These are phyloP conservation scores for Fusarium incarnatum DNA, from an alignment of 2,329 filamentous ascomycete genomes.

Conservation along the genomic window DNA sequence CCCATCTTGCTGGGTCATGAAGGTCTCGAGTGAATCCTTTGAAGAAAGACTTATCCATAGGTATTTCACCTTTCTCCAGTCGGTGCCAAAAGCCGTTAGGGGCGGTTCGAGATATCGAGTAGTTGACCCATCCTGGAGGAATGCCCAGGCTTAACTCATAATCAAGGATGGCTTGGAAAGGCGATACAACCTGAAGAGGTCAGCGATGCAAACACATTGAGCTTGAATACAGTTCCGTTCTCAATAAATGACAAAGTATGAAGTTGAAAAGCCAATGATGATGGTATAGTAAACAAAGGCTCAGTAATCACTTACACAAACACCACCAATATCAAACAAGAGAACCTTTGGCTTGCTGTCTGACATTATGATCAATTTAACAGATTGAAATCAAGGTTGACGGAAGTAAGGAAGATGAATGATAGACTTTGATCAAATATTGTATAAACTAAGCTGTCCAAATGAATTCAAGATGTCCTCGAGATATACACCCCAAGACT, in stretches of 20 bases:
- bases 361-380: conserved; percentile 19
- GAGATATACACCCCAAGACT: conserved; percentile 18
- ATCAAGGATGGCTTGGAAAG: conserved; percentile 92
- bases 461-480: neutral
- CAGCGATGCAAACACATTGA: neutral
- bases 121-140: conserved; percentile 90
- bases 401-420: neutral
- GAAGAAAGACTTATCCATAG: conserved; percentile 81
- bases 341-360: conserved; percentile 74
- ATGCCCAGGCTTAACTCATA: conserved; percentile 84
- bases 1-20: conserved; percentile 74
- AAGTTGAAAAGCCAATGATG: neutral
- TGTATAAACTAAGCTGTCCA: neutral
- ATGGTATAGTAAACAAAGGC: neutral
- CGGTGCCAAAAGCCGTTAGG: conserved; percentile 89
- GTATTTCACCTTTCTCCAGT: conserved; percentile 85
- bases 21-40: conserved; percentile 80
- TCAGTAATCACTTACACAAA: conserved; percentile 78
- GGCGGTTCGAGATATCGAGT: conserved; percentile 81
- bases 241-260: neutral
- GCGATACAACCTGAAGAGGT: conserved; percentile 78
- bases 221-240: too few species aligned
- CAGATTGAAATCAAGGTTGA: neutral
- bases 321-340: conserved; percentile 95
- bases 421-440: conserved; percentile 36